These are phyloP conservation scores for Pseudocercospora fuligena DNA, from an alignment of 2,329 filamentous ascomycete species.

Conservation along the genomic window DNA sequence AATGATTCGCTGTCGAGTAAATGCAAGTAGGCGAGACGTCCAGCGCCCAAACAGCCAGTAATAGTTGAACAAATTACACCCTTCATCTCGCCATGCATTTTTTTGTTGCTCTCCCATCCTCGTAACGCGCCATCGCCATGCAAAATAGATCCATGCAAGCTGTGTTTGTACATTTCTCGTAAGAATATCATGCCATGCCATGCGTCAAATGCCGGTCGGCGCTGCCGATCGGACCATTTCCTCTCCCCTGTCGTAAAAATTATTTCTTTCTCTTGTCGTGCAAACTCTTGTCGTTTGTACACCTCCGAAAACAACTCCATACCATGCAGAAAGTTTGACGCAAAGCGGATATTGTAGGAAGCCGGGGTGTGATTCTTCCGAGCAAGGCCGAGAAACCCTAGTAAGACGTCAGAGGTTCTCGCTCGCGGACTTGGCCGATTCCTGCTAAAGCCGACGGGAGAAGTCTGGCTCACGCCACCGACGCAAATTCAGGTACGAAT, in stretches of 20 bases:
- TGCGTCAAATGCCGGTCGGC: constrained; percentile 6
- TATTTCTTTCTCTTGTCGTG: constrained; percentile 1
- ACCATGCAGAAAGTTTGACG: background rate
- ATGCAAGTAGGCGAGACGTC: constrained; percentile 2
- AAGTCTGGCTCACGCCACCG: constrained; percentile 8
- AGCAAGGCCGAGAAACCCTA: background rate
- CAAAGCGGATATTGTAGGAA: constrained; percentile 5
- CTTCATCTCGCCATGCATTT: constrained; percentile 2
- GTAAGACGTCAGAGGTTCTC: background rate
- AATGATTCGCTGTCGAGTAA: background rate
- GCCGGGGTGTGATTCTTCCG: background rate
- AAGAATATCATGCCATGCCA: constrained; percentile 5
- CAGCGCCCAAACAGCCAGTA: background rate
- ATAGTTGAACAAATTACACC: background rate
- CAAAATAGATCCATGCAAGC: background rate
- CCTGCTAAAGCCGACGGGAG: constrained; percentile 1
- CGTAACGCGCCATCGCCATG: constrained; percentile 5
- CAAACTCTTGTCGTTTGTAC: background rate
- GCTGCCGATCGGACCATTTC: background rate
- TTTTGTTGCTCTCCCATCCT: background rate
- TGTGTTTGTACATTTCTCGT: background rate
- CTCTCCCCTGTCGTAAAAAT: constrained; percentile 1
- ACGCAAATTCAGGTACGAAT: constrained; percentile 3
- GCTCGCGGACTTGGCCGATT: constrained; percentile 7
- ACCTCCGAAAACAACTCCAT: background rate